Evolutionary conservation across 345 rosid genomes (phyloP).

Genomic region (Citrus unshiu): DNA sequence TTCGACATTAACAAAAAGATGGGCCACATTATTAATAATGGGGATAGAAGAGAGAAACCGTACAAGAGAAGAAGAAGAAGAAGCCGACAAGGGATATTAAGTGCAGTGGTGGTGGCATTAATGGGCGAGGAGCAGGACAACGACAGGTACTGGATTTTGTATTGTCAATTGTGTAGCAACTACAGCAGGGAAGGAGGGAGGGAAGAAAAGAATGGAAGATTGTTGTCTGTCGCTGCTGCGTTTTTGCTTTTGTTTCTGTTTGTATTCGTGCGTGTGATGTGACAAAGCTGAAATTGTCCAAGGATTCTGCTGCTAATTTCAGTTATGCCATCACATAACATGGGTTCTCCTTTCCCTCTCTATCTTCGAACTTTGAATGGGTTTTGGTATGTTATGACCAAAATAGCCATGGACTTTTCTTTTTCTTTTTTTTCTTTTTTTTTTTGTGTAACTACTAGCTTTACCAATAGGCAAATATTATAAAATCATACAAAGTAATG

Average conservation of each 20-base stretch:
- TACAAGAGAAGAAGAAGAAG: slow-evolving; percentile 24
- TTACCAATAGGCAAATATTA: no score
- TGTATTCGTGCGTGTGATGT: not conserved
- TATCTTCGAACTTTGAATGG: not conserved
- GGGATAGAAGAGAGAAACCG: no score
- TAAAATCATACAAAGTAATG: no score
- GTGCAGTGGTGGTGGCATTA: slow-evolving; percentile 12
- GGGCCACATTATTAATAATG: not conserved
- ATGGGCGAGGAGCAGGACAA: slow-evolving; percentile 15
- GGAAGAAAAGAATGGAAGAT: not conserved
- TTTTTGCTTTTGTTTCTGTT: not conserved
- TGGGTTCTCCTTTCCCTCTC: not conserved
- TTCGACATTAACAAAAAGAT: slow-evolving; percentile 6
- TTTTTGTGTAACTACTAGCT: not conserved
- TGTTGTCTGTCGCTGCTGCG: not conserved
- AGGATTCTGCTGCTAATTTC: not conserved
- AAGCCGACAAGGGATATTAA: slow-evolving; percentile 1
- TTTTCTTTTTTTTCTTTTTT: no score
- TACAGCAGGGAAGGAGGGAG: not conserved
- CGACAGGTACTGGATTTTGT: not conserved
- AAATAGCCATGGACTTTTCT: not conserved
- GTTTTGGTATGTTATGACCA: not conserved
- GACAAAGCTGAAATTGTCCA: slow-evolving; percentile 4
- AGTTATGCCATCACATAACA: slow-evolving; percentile 2
- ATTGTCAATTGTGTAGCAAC: not conserved